Evolutionary conservation across 371 early-diverging fungal species (phyloP).

Genomic region (Fennellomyces sp.): DNA sequence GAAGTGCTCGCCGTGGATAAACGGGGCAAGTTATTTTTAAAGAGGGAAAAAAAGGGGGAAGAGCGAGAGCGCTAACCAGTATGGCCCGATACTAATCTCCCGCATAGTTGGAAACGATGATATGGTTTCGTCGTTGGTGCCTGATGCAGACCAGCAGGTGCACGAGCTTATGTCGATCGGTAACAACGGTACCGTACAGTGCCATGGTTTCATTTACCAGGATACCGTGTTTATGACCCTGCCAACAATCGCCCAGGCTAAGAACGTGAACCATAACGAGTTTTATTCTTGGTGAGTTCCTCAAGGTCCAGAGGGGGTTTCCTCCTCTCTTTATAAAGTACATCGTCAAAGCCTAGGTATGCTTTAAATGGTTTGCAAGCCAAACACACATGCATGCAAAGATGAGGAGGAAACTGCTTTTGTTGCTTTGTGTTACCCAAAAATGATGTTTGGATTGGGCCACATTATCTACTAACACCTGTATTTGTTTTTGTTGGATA

Average conservation of each 20-base stretch:
- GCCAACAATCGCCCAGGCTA: background rate
- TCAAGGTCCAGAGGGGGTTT: too few relatives aligned
- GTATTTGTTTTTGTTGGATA: background rate
- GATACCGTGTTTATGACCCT: conserved; percentile 5
- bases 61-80: too few relatives aligned
- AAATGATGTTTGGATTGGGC: too few relatives aligned
- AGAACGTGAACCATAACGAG: background rate
- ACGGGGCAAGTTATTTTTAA: background rate
- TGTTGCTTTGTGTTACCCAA: too few relatives aligned
- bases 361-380: background rate
- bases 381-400: background rate
- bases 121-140: background rate
- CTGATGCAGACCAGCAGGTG: background rate
- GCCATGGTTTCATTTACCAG: conserved; percentile 8
- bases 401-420: background rate
- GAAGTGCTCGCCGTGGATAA: background rate
- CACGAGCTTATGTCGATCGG: background rate
- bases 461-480: too few relatives aligned
- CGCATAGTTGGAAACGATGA: background rate
- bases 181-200: background rate
- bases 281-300: conserved; percentile 4
- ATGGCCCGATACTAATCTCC: too few relatives aligned
- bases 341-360: too few relatives aligned
- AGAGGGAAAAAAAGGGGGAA: too few relatives aligned
- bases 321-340: background rate